Evolutionary conservation across 2,329 filamentous ascomycete genomes (phyloP).

Genomic region (Fusarium foetens): DNA sequence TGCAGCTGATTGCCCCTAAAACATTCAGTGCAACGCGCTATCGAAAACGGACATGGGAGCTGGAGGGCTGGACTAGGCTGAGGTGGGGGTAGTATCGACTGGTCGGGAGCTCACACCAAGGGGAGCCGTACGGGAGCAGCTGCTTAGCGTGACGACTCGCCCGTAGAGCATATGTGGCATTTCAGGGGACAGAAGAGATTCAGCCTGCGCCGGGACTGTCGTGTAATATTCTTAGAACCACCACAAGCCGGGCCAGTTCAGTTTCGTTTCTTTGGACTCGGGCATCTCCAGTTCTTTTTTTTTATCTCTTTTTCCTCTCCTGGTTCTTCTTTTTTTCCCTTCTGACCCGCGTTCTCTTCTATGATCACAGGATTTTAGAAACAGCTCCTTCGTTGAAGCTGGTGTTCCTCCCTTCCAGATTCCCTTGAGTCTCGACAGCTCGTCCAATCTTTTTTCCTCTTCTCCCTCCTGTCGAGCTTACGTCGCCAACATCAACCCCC

Average conservation of each 20-base stretch:
- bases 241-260: slow-evolving; percentile 26
- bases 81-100: slow-evolving; percentile 41
- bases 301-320: slow-evolving; percentile 33
- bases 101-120: slow-evolving; percentile 35
- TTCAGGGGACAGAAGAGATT: slow-evolving; percentile 43
- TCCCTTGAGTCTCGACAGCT: slow-evolving; percentile 50
- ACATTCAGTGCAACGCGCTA: slow-evolving; percentile 36
- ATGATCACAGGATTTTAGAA: slow-evolving; percentile 37
- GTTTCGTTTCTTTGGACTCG: slow-evolving; percentile 40
- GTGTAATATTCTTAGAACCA: slow-evolving; percentile 41
- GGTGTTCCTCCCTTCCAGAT: slow-evolving; percentile 36
- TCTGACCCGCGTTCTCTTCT: slow-evolving; percentile 32
- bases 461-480: slow-evolving; percentile 28
- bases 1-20: slow-evolving; percentile 40
- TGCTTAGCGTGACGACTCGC: slow-evolving; percentile 28
- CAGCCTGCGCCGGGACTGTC: neutral
- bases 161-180: slow-evolving; percentile 47
- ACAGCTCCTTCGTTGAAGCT: slow-evolving; percentile 39
- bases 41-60: slow-evolving; percentile 24
- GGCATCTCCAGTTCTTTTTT: slow-evolving; percentile 28
- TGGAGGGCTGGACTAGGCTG: slow-evolving; percentile 31
- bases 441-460: slow-evolving; percentile 49
- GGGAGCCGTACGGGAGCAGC: slow-evolving; percentile 32
- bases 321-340: slow-evolving; percentile 6
- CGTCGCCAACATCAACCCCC: slow-evolving; percentile 31